A percentile compares a stretch with the other conserved stretches of the same genome.
phyloP scores from a whole-genome alignment of 2,329 filamentous ascomycete genomes.

The Sporothrix curviconia region DNA sequence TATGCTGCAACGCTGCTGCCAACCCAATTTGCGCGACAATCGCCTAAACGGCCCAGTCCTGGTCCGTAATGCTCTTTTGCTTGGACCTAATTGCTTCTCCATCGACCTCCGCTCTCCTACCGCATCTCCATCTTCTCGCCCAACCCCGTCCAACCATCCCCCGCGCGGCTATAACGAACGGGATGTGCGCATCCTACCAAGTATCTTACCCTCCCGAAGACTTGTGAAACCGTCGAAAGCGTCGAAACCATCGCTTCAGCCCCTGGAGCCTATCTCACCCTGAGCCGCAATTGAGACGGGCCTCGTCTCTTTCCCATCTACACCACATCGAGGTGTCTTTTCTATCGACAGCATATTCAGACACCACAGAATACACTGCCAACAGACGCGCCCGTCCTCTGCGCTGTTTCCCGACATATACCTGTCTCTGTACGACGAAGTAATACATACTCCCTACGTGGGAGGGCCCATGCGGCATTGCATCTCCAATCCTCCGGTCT shows the following conservation, averaged over 20 bases:
- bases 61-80: neutral
- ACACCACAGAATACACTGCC: neutral
- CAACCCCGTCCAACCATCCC: neutral
- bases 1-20: neutral
- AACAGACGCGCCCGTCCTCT: no score
- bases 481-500: no score
- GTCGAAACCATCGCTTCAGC: slow-evolving; percentile 7
- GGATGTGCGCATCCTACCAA: neutral
- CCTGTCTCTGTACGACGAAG: no score
- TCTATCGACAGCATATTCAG: neutral
- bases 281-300: neutral
- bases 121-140: neutral
- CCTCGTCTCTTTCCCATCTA: neutral
- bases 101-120: neutral
- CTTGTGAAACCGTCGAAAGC: slow-evolving; percentile 15
- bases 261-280: slow-evolving; percentile 6
- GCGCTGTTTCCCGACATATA: no score
- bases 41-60: neutral
- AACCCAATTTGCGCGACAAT: neutral
- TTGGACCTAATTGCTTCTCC: neutral
- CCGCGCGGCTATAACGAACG: slow-evolving; percentile 1
- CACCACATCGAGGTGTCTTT: neutral
- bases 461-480: no score
- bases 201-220: neutral
- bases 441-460: no score